These are phyloP conservation scores for Penicillium crustosum DNA, from an alignment of 2,329 filamentous ascomycete species.

Conservation along the genomic window DNA sequence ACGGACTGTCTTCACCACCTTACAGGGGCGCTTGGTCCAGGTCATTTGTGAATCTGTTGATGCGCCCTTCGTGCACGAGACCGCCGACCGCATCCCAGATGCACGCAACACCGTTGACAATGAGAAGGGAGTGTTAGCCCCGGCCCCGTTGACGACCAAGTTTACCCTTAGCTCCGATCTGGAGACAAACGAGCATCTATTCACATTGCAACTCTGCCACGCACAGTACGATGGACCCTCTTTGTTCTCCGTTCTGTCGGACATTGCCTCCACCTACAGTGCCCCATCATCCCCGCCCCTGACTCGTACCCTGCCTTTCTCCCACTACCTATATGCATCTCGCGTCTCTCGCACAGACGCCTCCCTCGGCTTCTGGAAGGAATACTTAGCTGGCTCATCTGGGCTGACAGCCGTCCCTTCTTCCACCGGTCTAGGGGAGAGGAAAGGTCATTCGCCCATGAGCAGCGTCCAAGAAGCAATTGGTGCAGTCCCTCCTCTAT, in stretches of 20 bases:
- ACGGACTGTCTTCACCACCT: not conserved
- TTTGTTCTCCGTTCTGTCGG: not conserved
- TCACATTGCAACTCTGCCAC: not conserved
- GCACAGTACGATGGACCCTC: not conserved
- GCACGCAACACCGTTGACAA: too few relatives aligned
- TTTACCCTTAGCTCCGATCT: not conserved
- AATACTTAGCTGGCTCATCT: not conserved
- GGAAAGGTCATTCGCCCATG: too few relatives aligned
- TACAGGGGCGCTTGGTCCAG: not conserved
- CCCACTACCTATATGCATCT: not conserved
- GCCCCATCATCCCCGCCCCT: not conserved
- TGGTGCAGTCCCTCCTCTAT: not conserved
- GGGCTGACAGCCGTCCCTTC: too few relatives aligned
- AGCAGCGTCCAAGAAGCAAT: not conserved
- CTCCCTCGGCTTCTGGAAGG: not conserved
- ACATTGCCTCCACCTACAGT: not conserved
- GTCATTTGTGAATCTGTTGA: not conserved
- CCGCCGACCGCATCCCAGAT: not conserved
- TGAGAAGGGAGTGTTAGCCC: too few relatives aligned
- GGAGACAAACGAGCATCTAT: not conserved
- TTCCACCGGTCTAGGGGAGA: not conserved
- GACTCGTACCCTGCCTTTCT: not conserved
- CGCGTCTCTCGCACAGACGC: not conserved
- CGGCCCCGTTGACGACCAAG: not conserved
- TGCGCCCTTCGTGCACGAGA: not conserved